Conservation (phyloP, 192 early-diverging fungal genomes). For the Pilaira anomala region DNA sequence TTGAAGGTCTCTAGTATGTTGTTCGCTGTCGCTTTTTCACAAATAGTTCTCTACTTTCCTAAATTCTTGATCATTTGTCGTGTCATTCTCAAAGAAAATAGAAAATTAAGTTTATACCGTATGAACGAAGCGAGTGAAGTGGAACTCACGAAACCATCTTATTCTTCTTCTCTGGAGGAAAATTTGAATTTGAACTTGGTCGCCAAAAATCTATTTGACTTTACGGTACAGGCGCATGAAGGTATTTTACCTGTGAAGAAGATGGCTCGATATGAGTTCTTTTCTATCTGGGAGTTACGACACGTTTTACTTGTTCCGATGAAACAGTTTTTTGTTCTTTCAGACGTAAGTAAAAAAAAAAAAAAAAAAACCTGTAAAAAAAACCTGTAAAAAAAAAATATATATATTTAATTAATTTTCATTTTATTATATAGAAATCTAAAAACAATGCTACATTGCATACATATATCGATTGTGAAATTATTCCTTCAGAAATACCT, state of each 20-base stretch:
- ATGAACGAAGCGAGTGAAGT: not conserved
- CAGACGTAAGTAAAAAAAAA: constrained; percentile 17
- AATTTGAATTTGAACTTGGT: constrained; percentile 6
- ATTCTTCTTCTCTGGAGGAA: not conserved
- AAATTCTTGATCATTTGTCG: constrained; percentile 9
- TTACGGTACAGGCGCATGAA: constrained; percentile 16
- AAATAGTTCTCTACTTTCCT: constrained; percentile 16
- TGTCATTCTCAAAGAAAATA: not conserved
- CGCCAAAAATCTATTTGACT: constrained; percentile 15
- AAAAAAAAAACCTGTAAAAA: constrained; percentile 3
- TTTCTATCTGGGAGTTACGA: constrained; percentile 36
- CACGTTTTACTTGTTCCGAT: constrained; percentile 23
- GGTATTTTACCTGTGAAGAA: constrained; percentile 32
- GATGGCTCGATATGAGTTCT: constrained; percentile 7
- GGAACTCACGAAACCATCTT: not conserved
- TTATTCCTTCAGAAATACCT: not conserved
- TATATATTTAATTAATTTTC: not conserved
- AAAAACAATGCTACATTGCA: constrained; percentile 2
- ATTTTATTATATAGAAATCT: constrained; percentile 9
- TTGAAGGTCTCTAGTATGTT: constrained; percentile 14
- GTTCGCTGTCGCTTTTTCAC: constrained; percentile 17
- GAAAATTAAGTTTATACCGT: constrained; percentile 2
- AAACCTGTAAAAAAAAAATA: not conserved
- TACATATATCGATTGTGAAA: constrained; percentile 15
- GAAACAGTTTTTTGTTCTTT: constrained; percentile 21